Evolutionary conservation across 208 protist genomes (phyloP), one percentile per base, ranked within the genome.

Genomic region (Kentomonas sorsogonicus): DNA sequence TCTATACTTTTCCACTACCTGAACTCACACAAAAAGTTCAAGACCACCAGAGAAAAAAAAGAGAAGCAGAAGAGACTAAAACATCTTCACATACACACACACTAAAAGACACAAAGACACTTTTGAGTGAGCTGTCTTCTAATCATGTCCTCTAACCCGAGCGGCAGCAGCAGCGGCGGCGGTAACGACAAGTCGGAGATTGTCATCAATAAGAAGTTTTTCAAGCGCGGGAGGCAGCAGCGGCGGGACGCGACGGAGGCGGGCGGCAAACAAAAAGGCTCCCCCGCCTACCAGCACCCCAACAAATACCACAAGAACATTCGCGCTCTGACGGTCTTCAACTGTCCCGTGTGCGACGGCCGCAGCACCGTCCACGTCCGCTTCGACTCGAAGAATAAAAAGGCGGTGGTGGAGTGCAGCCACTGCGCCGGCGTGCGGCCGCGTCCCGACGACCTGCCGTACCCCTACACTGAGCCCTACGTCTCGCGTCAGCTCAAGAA

Each of bases 301-400:
- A 88, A 88, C 48, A 74, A 66, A 10, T 73, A 77, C 66, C 69
- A 31, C 23, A 68, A 63, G 44, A 67, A 54, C 59, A 94, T 80
- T 64, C 76, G 70, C 20, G 40, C 79, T 3, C 69, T 94, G 6
- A 75, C 63, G 26, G 74, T 56, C 39, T 94, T 94, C 36, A 70
- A 89, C 72, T 94, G 87, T 46, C 87, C 87, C 11, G 72, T 94
- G 6, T 94, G 87, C 55, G 63, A 73, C 25, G 74, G 81, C 20
- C 67, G 69, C 40, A 86, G 84, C 48, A 90, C 74, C 1, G 79
- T 91, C 15, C 62, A 69, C 18, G 77, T 94, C 2, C 72, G 84
- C 13, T 52, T 87, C 11, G 66, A 85, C 44, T 38, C 52, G 7
- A 85, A 79, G 33, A 69, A 69, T 7, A 33, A 59, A 18, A 51